Evolutionary conservation across 768 basidiomycete species (phyloP).

Genomic region (Boletus sensibilis): DNA sequence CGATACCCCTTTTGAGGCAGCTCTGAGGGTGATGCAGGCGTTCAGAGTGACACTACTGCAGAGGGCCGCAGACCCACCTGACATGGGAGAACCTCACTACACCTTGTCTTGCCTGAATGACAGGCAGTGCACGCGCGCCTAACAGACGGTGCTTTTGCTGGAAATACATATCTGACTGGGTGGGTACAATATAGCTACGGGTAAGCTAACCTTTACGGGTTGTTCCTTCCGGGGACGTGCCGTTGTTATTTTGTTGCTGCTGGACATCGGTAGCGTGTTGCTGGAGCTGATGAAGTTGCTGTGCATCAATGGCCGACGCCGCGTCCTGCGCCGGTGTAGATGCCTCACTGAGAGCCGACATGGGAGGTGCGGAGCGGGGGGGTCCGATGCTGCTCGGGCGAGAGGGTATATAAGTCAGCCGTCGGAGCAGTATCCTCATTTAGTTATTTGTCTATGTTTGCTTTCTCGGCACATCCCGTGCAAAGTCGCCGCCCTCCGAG

Average conservation of each 20-base stretch:
- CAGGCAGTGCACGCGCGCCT: conserved; percentile 79
- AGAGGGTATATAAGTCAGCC: conserved; percentile 27
- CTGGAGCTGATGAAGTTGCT: conserved; percentile 46
- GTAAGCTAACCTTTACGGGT: conserved; percentile 60
- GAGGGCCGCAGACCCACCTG: conserved; percentile 47
- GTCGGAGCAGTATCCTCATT: conserved; percentile 31
- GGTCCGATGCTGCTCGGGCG: conserved; percentile 30
- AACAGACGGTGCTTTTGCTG: conserved; percentile 80
- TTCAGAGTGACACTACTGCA: conserved; percentile 7
- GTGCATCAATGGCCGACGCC: conserved; percentile 58
- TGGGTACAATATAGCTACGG: conserved; percentile 9
- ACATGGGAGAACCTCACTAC: conserved; percentile 79
- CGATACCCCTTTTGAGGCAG: conserved; percentile 79
- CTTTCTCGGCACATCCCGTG: conserved; percentile 20
- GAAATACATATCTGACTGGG: conserved; percentile 13
- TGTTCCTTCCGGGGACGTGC: conserved; percentile 31
- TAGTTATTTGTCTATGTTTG: conserved; percentile 30
- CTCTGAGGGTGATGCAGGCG: conserved; percentile 44
- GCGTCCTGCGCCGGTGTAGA: conserved; percentile 66
- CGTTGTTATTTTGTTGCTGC: conserved; percentile 34
- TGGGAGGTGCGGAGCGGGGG: conserved; percentile 48
- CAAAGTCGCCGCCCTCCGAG: conserved; percentile 3
- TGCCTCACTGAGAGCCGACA: conserved; percentile 76
- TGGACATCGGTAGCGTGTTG: conserved; percentile 37
- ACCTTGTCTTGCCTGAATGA: conserved; percentile 80